Evolutionary conservation across 371 early-diverging fungal genomes (phyloP).

Genomic region (Lichtheimia corymbifera): DNA sequence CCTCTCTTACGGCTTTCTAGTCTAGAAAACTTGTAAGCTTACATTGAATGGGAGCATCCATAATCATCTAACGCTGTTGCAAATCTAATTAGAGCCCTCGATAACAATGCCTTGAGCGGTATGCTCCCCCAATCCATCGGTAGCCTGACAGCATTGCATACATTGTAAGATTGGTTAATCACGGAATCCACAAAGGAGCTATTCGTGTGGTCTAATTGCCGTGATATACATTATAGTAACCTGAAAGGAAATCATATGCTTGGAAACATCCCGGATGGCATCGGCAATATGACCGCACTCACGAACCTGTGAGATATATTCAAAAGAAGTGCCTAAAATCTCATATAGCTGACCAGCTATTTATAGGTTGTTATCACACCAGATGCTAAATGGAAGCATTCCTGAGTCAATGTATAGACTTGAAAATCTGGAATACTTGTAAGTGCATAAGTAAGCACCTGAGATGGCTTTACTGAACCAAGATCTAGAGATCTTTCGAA

Average conservation of each 20-base stretch:
- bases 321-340: too few relatives aligned
- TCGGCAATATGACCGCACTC: constrained; percentile 37
- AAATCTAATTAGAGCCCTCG: constrained; percentile 14
- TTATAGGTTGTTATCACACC: constrained; percentile 31
- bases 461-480: not conserved
- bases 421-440: constrained; percentile 29
- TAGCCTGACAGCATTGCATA: constrained; percentile 15
- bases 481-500: constrained; percentile 47
- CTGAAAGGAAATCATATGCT: constrained; percentile 36
- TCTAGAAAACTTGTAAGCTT: constrained; percentile 27
- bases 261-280: constrained; percentile 33
- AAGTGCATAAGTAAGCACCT: not conserved
- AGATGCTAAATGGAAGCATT: constrained; percentile 42
- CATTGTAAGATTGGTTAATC: constrained; percentile 25
- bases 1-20: constrained; percentile 18
- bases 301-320: constrained; percentile 28
- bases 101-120: constrained; percentile 36
- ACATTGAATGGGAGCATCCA: not conserved
- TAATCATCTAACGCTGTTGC: not conserved
- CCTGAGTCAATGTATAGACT: constrained; percentile 37
- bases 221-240: constrained; percentile 22
- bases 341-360: not conserved
- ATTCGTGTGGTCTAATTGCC: not conserved
- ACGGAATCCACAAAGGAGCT: not conserved
- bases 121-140: constrained; percentile 29